Percentiles rank a stretch among this genome's conserved stretches.
phyloP scores from a whole-genome alignment of 2,329 filamentous ascomycete species.

The Daldinia sp. region DNA sequence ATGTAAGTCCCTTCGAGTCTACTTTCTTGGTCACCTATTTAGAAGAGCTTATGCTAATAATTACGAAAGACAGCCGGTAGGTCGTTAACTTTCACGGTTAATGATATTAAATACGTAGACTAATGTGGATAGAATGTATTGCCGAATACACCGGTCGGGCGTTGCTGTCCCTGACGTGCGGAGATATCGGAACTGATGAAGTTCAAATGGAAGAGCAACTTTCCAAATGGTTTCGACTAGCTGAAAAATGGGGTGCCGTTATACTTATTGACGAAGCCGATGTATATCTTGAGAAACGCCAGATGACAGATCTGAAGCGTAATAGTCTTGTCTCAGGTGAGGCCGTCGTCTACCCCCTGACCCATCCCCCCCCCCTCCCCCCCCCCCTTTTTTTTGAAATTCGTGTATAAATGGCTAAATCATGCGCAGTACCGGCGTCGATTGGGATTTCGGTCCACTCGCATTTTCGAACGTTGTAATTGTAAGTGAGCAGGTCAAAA shows the following conservation, averaged over 20 bases:
- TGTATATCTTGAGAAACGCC: conserved; percentile 25
- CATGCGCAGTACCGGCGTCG: conserved; percentile 48
- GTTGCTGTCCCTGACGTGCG: background rate
- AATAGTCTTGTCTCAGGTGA: conserved; percentile 32
- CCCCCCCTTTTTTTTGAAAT: no score
- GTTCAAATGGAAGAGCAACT: conserved; percentile 2
- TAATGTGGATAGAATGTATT: conserved; percentile 14
- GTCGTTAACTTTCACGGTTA: no score
- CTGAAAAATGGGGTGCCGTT: conserved; percentile 33
- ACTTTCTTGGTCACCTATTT: no score
- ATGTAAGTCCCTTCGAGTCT: no score
- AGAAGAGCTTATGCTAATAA: no score
- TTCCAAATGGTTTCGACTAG: conserved; percentile 28
- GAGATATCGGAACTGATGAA: conserved; percentile 13
- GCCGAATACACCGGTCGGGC: conserved; percentile 3
- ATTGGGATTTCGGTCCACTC: conserved; percentile 57
- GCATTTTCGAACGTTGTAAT: conserved; percentile 61
- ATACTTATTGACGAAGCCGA: conserved; percentile 30
- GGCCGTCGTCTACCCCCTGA: background rate
- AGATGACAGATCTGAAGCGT: conserved; percentile 18
- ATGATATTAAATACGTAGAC: background rate
- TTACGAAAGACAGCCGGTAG: no score
- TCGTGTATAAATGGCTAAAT: background rate
- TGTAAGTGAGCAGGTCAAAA: conserved; percentile 50
- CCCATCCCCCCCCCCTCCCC: no score